A percentile compares a stretch with the other conserved stretches of the same genome.
Conservation (phyloP, 139 green algal species). For the Chlorella sp. region DNA sequence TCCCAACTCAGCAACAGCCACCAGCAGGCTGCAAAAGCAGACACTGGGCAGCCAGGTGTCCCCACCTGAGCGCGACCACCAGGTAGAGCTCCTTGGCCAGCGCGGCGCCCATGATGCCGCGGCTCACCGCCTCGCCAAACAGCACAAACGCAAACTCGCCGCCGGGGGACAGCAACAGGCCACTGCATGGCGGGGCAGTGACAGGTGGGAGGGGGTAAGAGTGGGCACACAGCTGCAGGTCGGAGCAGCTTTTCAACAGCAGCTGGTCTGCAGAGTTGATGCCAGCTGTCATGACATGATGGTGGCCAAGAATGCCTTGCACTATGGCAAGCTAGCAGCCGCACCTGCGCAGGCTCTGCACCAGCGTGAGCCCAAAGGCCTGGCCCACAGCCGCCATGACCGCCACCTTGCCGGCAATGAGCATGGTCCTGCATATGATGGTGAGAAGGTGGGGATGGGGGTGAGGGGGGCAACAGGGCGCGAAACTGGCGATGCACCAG, state of each 20-base stretch:
- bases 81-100: slow-evolving; percentile 94
- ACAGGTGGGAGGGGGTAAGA: background rate
- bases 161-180: slow-evolving; percentile 91
- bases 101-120: slow-evolving; percentile 61
- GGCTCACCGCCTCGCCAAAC: slow-evolving; percentile 88
- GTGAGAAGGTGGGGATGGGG: too few species aligned
- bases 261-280: too few species aligned
- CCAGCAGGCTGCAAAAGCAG: too few species aligned
- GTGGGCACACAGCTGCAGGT: too few species aligned
- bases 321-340: background rate
- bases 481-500: too few species aligned
- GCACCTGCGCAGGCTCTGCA: slow-evolving; percentile 67
- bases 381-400: slow-evolving; percentile 86
- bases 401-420: slow-evolving; percentile 87
- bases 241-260: too few species aligned
- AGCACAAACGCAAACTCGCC: slow-evolving; percentile 99
- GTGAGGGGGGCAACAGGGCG: too few species aligned
- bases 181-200: slow-evolving; percentile 45
- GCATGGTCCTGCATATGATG: slow-evolving; percentile 35
- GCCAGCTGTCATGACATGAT: too few species aligned
- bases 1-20: too few species aligned
- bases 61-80: slow-evolving; percentile 86
- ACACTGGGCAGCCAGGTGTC: too few species aligned
- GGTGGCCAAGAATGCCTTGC: too few species aligned
- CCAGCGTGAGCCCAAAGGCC: slow-evolving; percentile 84